Conservation (phyloP, 495 filamentous ascomycete species). For the Hypoxylon cercidicola region DNA sequence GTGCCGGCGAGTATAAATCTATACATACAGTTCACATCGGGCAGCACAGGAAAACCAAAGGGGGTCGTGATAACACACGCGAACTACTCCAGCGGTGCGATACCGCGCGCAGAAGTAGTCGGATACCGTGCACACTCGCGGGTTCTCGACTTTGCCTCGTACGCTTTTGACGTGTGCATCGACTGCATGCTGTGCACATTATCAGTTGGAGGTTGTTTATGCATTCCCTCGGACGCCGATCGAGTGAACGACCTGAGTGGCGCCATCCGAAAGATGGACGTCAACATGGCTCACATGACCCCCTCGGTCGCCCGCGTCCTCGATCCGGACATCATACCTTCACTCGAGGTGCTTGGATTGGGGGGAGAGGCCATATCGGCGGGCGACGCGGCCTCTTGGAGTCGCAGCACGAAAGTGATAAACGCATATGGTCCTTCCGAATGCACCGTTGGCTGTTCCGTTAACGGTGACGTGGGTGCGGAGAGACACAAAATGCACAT, state of each 20-base stretch:
- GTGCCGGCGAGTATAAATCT: constrained; percentile 47
- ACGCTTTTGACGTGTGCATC: constrained; percentile 63
- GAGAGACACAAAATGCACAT: constrained; percentile 43
- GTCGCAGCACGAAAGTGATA: constrained; percentile 51
- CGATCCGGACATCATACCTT: constrained; percentile 49
- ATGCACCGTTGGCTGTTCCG: constrained; percentile 61
- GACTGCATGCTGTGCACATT: constrained; percentile 63
- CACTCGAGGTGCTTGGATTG: constrained; percentile 52
- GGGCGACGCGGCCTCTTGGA: constrained; percentile 53
- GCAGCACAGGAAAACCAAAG: constrained; percentile 61
- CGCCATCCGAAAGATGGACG: constrained; percentile 48
- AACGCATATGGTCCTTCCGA: constrained; percentile 70
- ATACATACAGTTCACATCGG: constrained; percentile 61
- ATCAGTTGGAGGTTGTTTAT: constrained; percentile 68
- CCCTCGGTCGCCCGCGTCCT: constrained; percentile 67
- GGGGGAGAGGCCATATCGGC: constrained; percentile 55
- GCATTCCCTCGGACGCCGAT: constrained; percentile 66
- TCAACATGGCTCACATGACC: constrained; percentile 58
- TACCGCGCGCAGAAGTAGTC: constrained; percentile 53
- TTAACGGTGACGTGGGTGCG: constrained; percentile 48
- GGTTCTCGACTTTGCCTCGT: constrained; percentile 62
- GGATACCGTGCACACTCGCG: constrained; percentile 52
- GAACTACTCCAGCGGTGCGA: constrained; percentile 55
- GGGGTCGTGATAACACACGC: constrained; percentile 56
- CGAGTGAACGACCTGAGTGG: constrained; percentile 56